Evolutionary conservation across 345 rosid species (phyloP), one percentile per base, ranked within the genome.

Genomic region (Excoecaria agallocha): DNA sequence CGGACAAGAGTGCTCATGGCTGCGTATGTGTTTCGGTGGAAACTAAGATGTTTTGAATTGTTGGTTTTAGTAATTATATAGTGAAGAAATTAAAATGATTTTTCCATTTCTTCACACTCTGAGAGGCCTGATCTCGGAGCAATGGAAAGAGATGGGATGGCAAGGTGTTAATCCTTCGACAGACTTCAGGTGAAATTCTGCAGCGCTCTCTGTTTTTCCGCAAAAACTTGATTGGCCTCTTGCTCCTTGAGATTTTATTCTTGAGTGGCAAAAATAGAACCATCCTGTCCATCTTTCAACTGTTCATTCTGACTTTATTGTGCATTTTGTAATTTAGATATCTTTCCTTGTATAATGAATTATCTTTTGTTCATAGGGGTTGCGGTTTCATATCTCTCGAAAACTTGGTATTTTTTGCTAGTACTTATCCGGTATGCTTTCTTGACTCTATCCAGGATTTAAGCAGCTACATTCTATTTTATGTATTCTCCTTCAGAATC

Each of bases 91-190:
- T 22, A 49, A 30, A 30, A 30, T 62, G 12, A 8, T 17, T 37
- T 39, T 39, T 64, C 7, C 50, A 2, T 39, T 39, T 9, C 45
- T 64, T 41, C 11, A n/a, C 20, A 64, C 17, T 63, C 81, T 95
- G 69, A 84, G 72, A 49, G 92, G 96, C 76, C 69, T 93, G 82
- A 87, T 95, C 64, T 87, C 98, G 35, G 94, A 91, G 80, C 99
- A 95, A 70, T 95, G 99, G 99, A 95, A 95, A 85, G 97, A 93
- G 10, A 95, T 95, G 99, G 99, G 99, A 61, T 95, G 99, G 99
- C 99, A 95, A 85, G 99, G 99, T 79, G 86, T 87, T 70, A 95
- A 93, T 86, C 99, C 99, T 55, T 89, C 99, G 22, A 95, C 99
- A 20, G 99, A 95, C 86, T 95, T 95, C 69, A 89, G 98, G 98